Percentiles rank a stretch among this genome's conserved stretches.
These are phyloP conservation scores for Trichosporon sp. DNA, from an alignment of 1,284 basidiomycete species.

Conservation along the genomic window DNA sequence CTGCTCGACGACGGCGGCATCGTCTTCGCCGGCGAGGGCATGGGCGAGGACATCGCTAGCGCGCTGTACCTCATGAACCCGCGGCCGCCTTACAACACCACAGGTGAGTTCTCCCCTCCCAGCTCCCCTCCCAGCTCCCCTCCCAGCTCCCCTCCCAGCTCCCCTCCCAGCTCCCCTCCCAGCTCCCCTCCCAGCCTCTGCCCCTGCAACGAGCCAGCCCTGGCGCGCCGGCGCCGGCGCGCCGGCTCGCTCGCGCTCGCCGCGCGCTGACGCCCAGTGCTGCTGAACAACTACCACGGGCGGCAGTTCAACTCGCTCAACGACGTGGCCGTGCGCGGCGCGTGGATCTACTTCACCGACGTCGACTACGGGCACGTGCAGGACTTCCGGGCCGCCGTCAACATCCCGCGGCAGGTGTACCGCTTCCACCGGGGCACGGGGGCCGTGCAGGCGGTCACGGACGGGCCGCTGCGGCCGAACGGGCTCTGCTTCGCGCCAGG, in stretches of 20 bases:
- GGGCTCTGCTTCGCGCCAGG: conserved; percentile 59
- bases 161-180: background rate
- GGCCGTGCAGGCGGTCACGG: conserved; percentile 63
- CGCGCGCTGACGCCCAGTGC: too few species aligned
- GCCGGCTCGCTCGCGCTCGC: background rate
- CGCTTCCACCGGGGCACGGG: conserved; percentile 63
- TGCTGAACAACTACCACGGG: conserved; percentile 68
- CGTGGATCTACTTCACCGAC: conserved; percentile 50
- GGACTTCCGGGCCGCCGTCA: conserved; percentile 61
- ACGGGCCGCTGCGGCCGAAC: conserved; percentile 56
- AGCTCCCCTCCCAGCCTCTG: conserved; percentile 2
- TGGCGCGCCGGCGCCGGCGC: too few species aligned
- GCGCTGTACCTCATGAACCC: conserved; percentile 65
- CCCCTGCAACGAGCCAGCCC: too few species aligned
- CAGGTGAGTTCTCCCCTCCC: conserved; percentile 37
- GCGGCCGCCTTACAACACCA: conserved; percentile 58
- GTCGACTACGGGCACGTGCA: conserved; percentile 55
- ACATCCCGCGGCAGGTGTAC: conserved; percentile 68
- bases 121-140: background rate
- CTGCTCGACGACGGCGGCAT: conserved; percentile 55
- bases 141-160: too few species aligned
- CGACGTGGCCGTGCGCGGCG: conserved; percentile 67
- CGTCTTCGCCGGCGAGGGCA: conserved; percentile 64
- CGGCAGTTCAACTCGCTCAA: conserved; percentile 77
- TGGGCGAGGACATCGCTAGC: conserved; percentile 58